Conservation (phyloP, 495 filamentous ascomycete genomes). For the Cercophora scortea region DNA sequence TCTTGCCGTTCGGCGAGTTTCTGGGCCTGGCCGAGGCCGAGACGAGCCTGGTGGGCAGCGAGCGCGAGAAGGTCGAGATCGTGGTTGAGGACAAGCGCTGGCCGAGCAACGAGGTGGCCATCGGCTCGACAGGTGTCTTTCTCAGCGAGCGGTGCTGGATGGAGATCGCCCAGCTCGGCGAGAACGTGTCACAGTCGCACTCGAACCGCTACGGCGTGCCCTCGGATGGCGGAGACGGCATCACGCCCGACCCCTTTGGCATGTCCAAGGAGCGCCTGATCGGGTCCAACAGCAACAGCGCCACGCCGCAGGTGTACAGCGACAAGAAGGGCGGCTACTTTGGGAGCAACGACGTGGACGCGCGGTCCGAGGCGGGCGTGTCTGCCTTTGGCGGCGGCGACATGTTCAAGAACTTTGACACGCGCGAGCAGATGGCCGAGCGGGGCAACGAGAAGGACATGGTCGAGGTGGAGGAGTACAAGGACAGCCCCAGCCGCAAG, state of each 20-base stretch:
- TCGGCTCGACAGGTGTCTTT: conserved; percentile 90
- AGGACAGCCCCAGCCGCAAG: conserved; percentile 72
- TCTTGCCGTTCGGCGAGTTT: conserved; percentile 94
- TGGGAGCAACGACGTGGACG: conserved; percentile 72
- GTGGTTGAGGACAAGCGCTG: conserved; percentile 84
- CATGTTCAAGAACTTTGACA: conserved; percentile 97
- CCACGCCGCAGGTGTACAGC: conserved; percentile 58
- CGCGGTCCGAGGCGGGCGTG: conserved; percentile 80
- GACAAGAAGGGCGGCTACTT: conserved; percentile 80
- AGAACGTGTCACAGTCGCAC: conserved; percentile 42
- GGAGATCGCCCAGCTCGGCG: conserved; percentile 71
- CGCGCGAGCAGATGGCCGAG: conserved; percentile 86
- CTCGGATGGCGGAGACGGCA: conserved; percentile 35
- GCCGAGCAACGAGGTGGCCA: conserved; percentile 83
- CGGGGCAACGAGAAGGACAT: conserved; percentile 88
- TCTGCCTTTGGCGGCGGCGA: conserved; percentile 86
- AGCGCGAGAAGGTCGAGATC: conserved; percentile 84
- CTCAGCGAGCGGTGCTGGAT: conserved; percentile 93
- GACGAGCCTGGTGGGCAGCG: conserved; percentile 77
- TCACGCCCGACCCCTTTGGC: conserved; percentile 39
- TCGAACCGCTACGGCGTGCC: conserved; percentile 44
- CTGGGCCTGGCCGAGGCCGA: conserved; percentile 80
- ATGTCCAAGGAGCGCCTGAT: conserved; percentile 69
- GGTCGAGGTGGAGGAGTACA: conserved; percentile 78
- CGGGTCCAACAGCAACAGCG: conserved; percentile 34